Evolutionary conservation across 2,329 filamentous ascomycete species (phyloP).

Genomic region (Penicillium sp.): DNA sequence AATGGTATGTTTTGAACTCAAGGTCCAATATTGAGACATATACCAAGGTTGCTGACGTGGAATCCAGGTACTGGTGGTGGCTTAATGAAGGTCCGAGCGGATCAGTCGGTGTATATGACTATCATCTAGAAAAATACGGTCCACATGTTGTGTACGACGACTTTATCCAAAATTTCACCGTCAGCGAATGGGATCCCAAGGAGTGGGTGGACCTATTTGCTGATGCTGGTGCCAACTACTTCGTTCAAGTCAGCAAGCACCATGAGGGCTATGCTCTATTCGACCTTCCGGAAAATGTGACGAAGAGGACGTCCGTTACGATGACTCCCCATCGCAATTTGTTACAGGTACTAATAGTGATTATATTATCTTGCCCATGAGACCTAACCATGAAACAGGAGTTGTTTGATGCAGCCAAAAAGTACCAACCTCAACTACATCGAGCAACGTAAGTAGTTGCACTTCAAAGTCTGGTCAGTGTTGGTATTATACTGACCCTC

Average conservation of each 20-base stretch:
- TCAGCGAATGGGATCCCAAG: conserved; percentile 51
- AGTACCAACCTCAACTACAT: conserved; percentile 46
- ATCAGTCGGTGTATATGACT: conserved; percentile 48
- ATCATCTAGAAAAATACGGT: conserved; percentile 55
- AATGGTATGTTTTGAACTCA: conserved; percentile 30
- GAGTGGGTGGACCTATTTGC: conserved; percentile 57
- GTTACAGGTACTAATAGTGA: conserved; percentile 8
- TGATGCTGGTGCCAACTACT: conserved; percentile 53
- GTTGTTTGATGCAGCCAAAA: conserved; percentile 45
- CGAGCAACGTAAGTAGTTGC: conserved; percentile 32
- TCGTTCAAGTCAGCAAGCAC: conserved; percentile 48
- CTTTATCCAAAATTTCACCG: conserved; percentile 56
- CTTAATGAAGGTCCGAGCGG: conserved; percentile 46
- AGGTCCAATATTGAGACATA: not conserved
- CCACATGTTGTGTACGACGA: conserved; percentile 57
- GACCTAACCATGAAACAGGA: conserved; percentile 29
- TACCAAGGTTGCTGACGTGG: not conserved
- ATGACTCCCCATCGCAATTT: conserved; percentile 44
- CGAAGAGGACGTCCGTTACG: conserved; percentile 43
- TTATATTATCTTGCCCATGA: not conserved
- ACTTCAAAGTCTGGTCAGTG: not conserved
- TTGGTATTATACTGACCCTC: not conserved
- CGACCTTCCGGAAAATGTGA: conserved; percentile 42
- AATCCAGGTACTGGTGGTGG: conserved; percentile 46
- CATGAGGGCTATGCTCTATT: conserved; percentile 51